Conservation (phyloP, 2,329 filamentous ascomycete genomes). For the Epichloe bromicola region DNA sequence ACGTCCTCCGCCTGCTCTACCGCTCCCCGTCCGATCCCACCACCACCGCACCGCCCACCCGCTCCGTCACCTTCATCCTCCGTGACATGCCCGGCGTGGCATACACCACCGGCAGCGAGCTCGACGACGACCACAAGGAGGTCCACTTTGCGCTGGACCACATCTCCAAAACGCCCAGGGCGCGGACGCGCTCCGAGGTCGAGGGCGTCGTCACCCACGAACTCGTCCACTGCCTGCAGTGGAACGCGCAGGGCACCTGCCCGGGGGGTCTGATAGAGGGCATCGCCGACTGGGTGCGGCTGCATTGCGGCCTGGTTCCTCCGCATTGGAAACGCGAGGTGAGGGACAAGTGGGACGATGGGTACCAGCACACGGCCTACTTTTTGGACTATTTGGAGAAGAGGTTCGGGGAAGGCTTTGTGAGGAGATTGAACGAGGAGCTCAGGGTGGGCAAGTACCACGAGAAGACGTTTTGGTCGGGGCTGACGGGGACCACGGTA, state of each 20-base stretch:
- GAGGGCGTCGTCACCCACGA: slow-evolving; percentile 80
- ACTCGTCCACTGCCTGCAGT: slow-evolving; percentile 90
- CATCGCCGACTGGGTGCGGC: slow-evolving; percentile 81
- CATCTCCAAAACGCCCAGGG: slow-evolving; percentile 37
- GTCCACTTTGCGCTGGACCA: slow-evolving; percentile 79
- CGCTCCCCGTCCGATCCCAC: slow-evolving; percentile 25
- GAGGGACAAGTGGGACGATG: slow-evolving; percentile 62
- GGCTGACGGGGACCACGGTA: slow-evolving; percentile 53
- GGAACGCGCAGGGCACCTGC: slow-evolving; percentile 50
- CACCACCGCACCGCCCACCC: slow-evolving; percentile 47
- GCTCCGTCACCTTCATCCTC: slow-evolving; percentile 74
- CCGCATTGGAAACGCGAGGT: slow-evolving; percentile 66
- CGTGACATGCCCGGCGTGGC: slow-evolving; percentile 73
- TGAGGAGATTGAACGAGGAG: slow-evolving; percentile 53
- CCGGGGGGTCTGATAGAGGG: slow-evolving; percentile 79
- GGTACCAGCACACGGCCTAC: slow-evolving; percentile 84
- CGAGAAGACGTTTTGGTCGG: slow-evolving; percentile 52
- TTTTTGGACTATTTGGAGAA: slow-evolving; percentile 78
- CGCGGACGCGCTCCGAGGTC: slow-evolving; percentile 48
- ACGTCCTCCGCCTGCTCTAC: slow-evolving; percentile 66
- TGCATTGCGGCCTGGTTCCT: slow-evolving; percentile 59
- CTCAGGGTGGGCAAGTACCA: slow-evolving; percentile 52
- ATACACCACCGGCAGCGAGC: slow-evolving; percentile 69
- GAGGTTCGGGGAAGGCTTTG: slow-evolving; percentile 44
- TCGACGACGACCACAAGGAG: slow-evolving; percentile 81